Evolutionary conservation across 208 protist species (phyloP).

Genomic region (Angomonas ambiguus): DNA sequence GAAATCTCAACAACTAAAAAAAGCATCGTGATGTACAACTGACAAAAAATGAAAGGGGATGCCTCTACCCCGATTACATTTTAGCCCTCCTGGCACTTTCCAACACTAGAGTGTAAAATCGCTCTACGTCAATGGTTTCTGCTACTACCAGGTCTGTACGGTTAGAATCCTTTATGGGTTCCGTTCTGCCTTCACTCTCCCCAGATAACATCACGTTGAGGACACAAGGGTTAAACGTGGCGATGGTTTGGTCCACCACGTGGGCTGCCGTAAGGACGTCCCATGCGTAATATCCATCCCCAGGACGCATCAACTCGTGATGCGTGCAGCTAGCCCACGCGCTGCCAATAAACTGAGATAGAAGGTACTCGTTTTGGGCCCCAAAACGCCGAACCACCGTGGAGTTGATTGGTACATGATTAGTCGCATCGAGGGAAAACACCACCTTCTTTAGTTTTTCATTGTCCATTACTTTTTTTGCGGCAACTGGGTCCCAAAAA

Average conservation of each 20-base stretch:
- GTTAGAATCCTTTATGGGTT: background rate
- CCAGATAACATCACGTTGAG: conserved; percentile 45
- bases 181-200: background rate
- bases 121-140: background rate
- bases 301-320: conserved; percentile 47
- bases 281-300: conserved; percentile 85
- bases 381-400: conserved; percentile 68
- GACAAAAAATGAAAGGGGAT: background rate
- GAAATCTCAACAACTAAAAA: too few relatives aligned
- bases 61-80: background rate
- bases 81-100: background rate
- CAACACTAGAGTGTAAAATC: conserved; percentile 4
- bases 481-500: conserved; percentile 82
- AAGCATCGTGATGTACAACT: background rate
- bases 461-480: conserved; percentile 62
- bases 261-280: conserved; percentile 86
- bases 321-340: conserved; percentile 82
- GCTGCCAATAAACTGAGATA: conserved; percentile 82
- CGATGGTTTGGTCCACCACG: conserved; percentile 47
- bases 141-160: background rate
- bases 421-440: conserved; percentile 85
- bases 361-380: conserved; percentile 66
- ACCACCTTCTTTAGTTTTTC: conserved; percentile 45
- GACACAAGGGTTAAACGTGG: conserved; percentile 37
- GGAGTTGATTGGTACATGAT: conserved; percentile 73